These are phyloP conservation scores for Entophlyctis luteolus DNA, from an alignment of 192 early-diverging fungal species.

Conservation along the genomic window DNA sequence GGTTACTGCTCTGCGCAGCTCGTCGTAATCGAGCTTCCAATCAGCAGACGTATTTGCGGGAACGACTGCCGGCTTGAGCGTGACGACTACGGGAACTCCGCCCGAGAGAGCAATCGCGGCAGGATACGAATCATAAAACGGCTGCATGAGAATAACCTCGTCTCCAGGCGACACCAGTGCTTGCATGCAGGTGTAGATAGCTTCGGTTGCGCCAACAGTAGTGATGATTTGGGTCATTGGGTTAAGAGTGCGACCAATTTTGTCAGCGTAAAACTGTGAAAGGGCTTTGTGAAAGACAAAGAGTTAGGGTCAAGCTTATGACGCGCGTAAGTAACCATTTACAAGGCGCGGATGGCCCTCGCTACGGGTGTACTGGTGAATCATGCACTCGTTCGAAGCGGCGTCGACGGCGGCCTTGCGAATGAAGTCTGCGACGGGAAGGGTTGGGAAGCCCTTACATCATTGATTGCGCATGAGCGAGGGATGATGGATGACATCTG, in stretches of 20 bases:
- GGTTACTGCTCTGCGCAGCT: slow-evolving; percentile 72
- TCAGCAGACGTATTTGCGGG: slow-evolving; percentile 58
- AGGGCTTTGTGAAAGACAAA: slow-evolving; percentile 47
- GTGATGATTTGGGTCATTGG: slow-evolving; percentile 79
- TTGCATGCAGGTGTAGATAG: slow-evolving; percentile 71
- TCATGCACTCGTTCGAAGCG: slow-evolving; percentile 50
- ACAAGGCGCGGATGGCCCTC: slow-evolving; percentile 44
- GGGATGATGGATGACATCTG: background rate
- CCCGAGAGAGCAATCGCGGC: slow-evolving; percentile 75
- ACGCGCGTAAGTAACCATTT: slow-evolving; percentile 23
- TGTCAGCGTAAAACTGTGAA: slow-evolving; percentile 68
- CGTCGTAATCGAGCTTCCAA: slow-evolving; percentile 83
- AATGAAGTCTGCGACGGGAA: slow-evolving; percentile 69
- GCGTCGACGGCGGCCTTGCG: slow-evolving; percentile 69
- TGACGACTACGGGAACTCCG: slow-evolving; percentile 79
- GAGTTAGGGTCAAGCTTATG: background rate
- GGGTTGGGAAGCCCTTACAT: slow-evolving; percentile 74
- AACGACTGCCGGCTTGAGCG: slow-evolving; percentile 61
- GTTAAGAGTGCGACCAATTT: slow-evolving; percentile 66
- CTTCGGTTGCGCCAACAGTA: slow-evolving; percentile 87
- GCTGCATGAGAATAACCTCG: slow-evolving; percentile 92
- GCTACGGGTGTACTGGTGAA: slow-evolving; percentile 84
- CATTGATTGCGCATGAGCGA: background rate
- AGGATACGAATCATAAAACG: slow-evolving; percentile 91
- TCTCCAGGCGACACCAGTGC: slow-evolving; percentile 69